These are phyloP conservation scores for Talaromyces sp. DNA, from an alignment of 2,329 filamentous ascomycete genomes.

Conservation along the genomic window DNA sequence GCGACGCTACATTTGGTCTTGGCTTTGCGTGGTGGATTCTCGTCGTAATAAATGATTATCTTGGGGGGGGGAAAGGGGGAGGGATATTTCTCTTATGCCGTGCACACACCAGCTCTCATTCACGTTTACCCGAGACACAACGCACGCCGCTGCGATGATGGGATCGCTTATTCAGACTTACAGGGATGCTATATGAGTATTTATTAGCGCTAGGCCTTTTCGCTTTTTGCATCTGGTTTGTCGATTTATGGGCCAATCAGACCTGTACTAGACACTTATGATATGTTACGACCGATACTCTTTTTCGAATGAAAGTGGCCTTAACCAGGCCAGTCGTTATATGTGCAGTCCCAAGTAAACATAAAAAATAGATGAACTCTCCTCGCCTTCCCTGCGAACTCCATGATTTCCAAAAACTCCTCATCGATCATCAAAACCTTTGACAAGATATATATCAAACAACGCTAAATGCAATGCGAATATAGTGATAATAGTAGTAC, in stretches of 20 bases:
- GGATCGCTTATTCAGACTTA: background rate
- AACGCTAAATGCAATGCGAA: background rate
- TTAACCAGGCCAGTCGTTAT: background rate
- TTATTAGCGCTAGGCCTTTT: background rate
- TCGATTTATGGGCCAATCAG: background rate
- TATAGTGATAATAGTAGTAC: background rate
- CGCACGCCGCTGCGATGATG: background rate
- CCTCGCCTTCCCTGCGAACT: background rate
- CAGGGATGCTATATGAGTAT: background rate
- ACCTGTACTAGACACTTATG: constrained; percentile 10
- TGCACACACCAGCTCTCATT: background rate
- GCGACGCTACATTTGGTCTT: constrained; percentile 93
- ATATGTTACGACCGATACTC: constrained; percentile 9
- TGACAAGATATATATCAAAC: background rate
- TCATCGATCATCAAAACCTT: too few relatives aligned
- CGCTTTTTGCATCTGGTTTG: background rate
- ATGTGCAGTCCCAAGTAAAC: background rate
- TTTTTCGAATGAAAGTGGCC: background rate
- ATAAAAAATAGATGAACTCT: background rate
- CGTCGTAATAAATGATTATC: background rate
- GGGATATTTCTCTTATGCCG: too few relatives aligned
- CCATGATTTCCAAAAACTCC: background rate
- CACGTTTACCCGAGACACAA: background rate
- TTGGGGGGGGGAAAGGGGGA: background rate
- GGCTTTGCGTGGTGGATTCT: constrained; percentile 73